Conservation (phyloP, 2,329 filamentous ascomycete genomes). For the Microsporum ferrugineum region DNA sequence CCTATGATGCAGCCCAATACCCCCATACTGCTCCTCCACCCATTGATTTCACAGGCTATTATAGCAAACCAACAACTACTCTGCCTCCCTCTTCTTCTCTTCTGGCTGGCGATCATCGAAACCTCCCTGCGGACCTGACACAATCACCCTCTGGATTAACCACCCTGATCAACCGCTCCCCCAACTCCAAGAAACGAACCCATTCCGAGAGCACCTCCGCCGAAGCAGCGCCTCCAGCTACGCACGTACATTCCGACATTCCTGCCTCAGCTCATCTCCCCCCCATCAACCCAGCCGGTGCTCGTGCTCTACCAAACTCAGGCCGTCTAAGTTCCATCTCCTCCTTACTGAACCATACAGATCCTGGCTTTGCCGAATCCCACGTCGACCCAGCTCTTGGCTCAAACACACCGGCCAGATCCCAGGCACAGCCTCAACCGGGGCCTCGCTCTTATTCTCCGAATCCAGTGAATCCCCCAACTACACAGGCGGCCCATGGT, state of each 20-base stretch:
- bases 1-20: conserved; percentile 1
- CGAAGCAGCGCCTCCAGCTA: conserved; percentile 18
- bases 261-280: conserved; percentile 29
- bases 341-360: conserved; percentile 56
- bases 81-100: conserved; percentile 17
- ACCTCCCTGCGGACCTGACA: not conserved
- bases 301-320: conserved; percentile 28
- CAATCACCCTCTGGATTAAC: conserved; percentile 12
- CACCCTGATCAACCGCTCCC: conserved; percentile 15
- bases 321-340: conserved; percentile 63
- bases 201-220: conserved; percentile 24
- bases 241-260: conserved; percentile 19
- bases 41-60: conserved; percentile 41
- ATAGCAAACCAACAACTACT: conserved; percentile 24
- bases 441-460: conserved; percentile 11
- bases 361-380: conserved; percentile 21
- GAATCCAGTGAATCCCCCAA: conserved; percentile 4
- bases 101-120: conserved; percentile 1
- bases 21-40: conserved; percentile 33
- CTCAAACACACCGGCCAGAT: conserved; percentile 16
- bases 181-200: conserved; percentile 27
- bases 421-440: conserved; percentile 21
- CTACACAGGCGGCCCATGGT: conserved; percentile 15
- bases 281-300: conserved; percentile 22
- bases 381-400: conserved; percentile 33